Percentiles rank a stretch among this genome's conserved stretches.
Conservation (phyloP, 148 eudicot genomes). For the Rhododendron kiyosumense region DNA sequence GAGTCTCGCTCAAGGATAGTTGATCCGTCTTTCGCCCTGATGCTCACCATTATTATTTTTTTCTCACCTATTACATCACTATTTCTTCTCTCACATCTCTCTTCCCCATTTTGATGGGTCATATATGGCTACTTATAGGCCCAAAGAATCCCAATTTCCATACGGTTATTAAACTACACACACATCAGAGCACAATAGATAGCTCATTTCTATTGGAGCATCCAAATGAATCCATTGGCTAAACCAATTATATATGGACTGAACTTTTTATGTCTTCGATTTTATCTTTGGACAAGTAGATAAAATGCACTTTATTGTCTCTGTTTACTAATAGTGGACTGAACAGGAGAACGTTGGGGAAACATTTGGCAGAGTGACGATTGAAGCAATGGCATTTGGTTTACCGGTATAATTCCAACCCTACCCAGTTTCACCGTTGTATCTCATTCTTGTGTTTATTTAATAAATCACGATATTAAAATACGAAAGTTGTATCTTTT, state of each 20-base stretch:
- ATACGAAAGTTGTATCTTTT: neutral
- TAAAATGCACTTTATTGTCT: neutral
- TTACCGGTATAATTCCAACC: slow-evolving; percentile 58
- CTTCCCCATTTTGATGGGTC: no score
- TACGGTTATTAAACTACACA: no score
- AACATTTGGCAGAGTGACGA: slow-evolving; percentile 96
- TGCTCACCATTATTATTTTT: no score
- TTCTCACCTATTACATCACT: no score
- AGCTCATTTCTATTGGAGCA: neutral
- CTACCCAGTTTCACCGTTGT: slow-evolving; percentile 5
- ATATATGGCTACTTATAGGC: no score
- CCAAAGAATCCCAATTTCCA: no score
- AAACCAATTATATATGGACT: neutral
- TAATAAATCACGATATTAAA: neutral
- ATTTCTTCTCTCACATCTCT: no score
- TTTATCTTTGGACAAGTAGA: neutral
- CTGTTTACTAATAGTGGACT: slow-evolving; percentile 7
- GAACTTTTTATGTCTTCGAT: neutral
- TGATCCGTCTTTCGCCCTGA: no score
- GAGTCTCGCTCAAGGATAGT: no score
- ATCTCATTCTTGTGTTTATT: neutral
- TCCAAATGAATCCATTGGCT: neutral
- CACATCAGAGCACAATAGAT: neutral
- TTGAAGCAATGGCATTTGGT: slow-evolving; percentile 98
- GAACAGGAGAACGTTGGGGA: slow-evolving; percentile 80